A percentile compares a stretch with the other conserved stretches of the same genome.
Conservation (phyloP, 805 yeast species). For the Ogataea ramenticola region DNA sequence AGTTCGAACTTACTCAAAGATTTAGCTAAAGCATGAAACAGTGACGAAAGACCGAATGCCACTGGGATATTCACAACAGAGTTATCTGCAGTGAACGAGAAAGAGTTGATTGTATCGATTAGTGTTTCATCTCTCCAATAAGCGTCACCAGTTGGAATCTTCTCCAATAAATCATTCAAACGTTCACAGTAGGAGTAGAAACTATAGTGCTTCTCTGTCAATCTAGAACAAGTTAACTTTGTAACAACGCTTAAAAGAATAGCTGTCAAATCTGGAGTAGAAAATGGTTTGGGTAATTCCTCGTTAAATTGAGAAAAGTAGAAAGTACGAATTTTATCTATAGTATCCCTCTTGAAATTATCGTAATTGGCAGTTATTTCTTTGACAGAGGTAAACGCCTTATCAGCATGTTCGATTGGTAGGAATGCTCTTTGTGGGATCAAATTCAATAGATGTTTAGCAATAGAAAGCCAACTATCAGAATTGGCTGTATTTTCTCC, state of each 20-base stretch:
- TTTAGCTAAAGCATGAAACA: constrained; percentile 30
- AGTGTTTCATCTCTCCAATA: constrained; percentile 24
- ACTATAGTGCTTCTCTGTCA: constrained; percentile 11
- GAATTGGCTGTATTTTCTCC: constrained; percentile 2
- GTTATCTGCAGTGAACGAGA: constrained; percentile 4
- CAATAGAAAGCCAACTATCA: constrained; percentile 31
- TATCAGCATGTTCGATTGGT: constrained; percentile 40
- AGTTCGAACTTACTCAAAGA: constrained; percentile 26
- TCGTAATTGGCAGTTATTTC: constrained; percentile 5
- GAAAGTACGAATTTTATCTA: constrained; percentile 9
- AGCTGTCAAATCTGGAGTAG: constrained; percentile 36
- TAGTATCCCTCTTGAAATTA: constrained; percentile 7
- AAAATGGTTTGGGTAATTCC: constrained; percentile 28
- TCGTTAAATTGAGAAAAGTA: constrained; percentile 6
- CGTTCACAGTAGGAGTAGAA: constrained; percentile 28
- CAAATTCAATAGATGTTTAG: constrained; percentile 37
- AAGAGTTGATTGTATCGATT: constrained; percentile 22
- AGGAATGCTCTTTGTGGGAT: constrained; percentile 60
- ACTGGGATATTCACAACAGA: constrained; percentile 13
- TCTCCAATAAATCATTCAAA: constrained; percentile 30
- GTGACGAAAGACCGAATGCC: constrained; percentile 36
- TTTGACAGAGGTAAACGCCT: constrained; percentile 4
- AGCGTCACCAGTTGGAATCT: constrained; percentile 32
- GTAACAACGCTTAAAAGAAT: constrained; percentile 28
- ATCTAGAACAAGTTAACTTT: constrained; percentile 10